Evolutionary conservation across 2,329 filamentous ascomycete genomes (phyloP).

Genomic region (Tolypocladium ovalisporum): DNA sequence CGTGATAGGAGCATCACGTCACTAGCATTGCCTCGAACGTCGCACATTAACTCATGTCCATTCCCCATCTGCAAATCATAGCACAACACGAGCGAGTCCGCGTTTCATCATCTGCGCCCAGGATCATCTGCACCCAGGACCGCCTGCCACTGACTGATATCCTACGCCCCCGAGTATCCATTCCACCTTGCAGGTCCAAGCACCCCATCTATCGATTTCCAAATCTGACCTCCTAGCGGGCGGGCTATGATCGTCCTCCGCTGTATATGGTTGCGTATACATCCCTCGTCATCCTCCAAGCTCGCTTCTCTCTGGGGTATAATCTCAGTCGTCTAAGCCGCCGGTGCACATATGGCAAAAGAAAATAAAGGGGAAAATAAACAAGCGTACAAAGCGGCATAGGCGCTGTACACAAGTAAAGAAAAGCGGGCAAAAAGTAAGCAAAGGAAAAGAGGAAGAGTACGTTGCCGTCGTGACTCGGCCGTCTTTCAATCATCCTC

Average conservation of each 20-base stretch:
- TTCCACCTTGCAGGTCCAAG: neutral
- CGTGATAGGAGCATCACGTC: neutral
- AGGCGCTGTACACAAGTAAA: neutral
- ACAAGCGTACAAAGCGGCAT: neutral
- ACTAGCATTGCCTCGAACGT: neutral
- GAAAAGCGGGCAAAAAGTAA: neutral
- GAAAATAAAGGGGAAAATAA: neutral
- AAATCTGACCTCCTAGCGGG: neutral
- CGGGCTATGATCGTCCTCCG: neutral
- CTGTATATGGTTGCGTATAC: neutral
- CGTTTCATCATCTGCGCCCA: neutral
- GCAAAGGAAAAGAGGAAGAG: neutral
- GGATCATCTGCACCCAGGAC: neutral
- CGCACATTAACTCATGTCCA: neutral
- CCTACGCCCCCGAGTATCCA: neutral
- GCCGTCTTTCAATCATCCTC: neutral
- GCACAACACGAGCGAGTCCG: neutral
- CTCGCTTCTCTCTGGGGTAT: conserved; percentile 3
- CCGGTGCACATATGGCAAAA: neutral
- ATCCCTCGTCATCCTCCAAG: neutral
- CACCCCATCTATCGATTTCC: neutral
- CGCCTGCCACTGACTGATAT: neutral
- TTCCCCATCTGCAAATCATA: neutral
- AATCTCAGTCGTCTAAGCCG: conserved; percentile 5
- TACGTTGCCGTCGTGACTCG: neutral